Percentiles rank a stretch among this genome's conserved stretches.
These are phyloP conservation scores for Phytophthora nicotianae DNA, from an alignment of 352 stramenopile species.

Conservation along the genomic window DNA sequence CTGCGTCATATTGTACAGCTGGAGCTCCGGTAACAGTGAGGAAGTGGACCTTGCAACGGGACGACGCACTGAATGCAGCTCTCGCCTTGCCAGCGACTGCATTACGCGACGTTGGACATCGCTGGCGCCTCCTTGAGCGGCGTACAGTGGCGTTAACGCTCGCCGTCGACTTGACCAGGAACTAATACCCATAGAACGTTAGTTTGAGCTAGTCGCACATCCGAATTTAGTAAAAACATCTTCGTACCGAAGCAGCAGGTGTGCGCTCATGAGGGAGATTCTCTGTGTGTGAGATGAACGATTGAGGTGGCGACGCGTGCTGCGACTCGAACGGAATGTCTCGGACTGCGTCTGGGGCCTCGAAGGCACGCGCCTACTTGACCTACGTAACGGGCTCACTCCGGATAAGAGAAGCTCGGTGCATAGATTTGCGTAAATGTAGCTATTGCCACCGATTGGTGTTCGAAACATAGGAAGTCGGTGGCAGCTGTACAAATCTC, in stretches of 20 bases:
- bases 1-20: conserved; percentile 14
- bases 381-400: conserved; percentile 4
- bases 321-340: conserved; percentile 3
- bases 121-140: not conserved
- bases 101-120: not conserved
- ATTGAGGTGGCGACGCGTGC: conserved; percentile 6
- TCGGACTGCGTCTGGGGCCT: conserved; percentile 13
- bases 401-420: not conserved
- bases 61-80: conserved; percentile 14
- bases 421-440: conserved; percentile 20
- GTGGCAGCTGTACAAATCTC: not conserved
- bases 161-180: conserved; percentile 24
- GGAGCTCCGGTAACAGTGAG: conserved; percentile 5
- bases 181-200: conserved; percentile 11
- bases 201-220: conserved; percentile 16
- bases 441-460: conserved; percentile 9
- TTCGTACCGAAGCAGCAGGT: conserved; percentile 34
- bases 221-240: conserved; percentile 4
- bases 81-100: not conserved
- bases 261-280: conserved; percentile 31
- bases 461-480: not conserved
- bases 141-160: conserved; percentile 19
- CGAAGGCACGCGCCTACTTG: conserved; percentile 20
- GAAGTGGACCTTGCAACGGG: conserved; percentile 5
- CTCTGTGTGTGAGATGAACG: not conserved